Conservation (phyloP, 2,329 filamentous ascomycete species). For the Pseudogymnoascus sp. region DNA sequence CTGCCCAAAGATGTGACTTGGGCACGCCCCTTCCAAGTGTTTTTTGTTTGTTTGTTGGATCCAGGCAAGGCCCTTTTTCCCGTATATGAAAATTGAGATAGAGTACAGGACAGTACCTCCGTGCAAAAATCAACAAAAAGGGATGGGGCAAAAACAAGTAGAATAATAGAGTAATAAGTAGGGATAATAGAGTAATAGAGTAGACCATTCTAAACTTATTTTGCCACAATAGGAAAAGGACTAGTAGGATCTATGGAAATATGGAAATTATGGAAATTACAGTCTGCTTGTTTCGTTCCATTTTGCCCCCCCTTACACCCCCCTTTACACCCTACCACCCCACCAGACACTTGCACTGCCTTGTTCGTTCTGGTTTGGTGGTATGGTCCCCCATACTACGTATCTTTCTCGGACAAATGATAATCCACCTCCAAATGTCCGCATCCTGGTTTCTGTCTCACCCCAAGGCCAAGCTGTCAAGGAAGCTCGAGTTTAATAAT, state of each 20-base stretch:
- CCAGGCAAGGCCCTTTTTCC: not conserved
- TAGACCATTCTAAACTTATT: not conserved
- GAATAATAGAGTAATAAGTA: not conserved
- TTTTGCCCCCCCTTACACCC: not conserved
- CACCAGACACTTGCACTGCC: not conserved
- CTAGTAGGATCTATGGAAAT: not conserved
- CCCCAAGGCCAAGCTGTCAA: constrained; percentile 7
- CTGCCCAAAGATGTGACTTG: constrained; percentile 6
- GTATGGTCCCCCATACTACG: not conserved
- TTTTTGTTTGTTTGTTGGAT: constrained; percentile 1
- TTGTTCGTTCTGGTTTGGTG: not conserved
- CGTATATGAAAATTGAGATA: not conserved
- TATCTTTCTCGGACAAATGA: not conserved
- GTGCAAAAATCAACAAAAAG: not conserved
- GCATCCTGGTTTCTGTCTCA: constrained; percentile 7
- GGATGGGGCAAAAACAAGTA: not conserved
- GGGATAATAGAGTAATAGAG: not conserved
- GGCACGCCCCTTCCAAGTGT: constrained; percentile 7
- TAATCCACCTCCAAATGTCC: constrained; percentile 6
- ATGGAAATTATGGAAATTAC: constrained; percentile 7
- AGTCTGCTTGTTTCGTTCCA: not conserved
- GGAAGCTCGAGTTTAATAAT: constrained; percentile 9
- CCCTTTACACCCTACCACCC: no score
- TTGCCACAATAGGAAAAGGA: constrained; percentile 1
- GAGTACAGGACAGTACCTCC: not conserved